Base-by-base conservation (phyloP, 2,329 filamentous ascomycete species). In the Pseudogymnoascus sp. region DNA sequence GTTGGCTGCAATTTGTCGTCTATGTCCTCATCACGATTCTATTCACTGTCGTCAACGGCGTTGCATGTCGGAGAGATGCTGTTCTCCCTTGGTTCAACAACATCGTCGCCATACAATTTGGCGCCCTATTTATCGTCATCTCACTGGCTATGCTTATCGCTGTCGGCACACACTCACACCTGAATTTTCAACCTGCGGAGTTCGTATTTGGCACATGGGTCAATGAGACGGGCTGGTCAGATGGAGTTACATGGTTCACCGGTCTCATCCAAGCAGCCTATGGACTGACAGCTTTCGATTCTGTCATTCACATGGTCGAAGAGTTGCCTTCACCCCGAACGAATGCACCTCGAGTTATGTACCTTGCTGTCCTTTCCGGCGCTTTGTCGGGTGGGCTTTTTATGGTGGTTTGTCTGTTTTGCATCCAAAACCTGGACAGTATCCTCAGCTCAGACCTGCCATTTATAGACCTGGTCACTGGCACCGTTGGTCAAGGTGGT, bases 251-350 rank as follows among this genome's bases (percentile, higher is more conserved):
- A n/a, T 84, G 80, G 79, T 83, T 84, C 64, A 77, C 78, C 0
- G 81, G 81, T 3, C 76, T 84, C 1, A 74, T 84, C 0, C 81
- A 84, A 64, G 77, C 79, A 1, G 81, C 81, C 0, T 84, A 83
- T 60, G 81, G 79, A 1, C 70, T 82, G 14, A 82, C 79, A 0
- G 81, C 81, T 1, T 83, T 84, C 64, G 81, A 84, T 65, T 79
- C 81, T 0, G 81, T 81, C 34, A 81, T 83, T 37, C 81, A 84
- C 67, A 77, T 84, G 74, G 78, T 81, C 2, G 81, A 84, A 64
- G 81, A 83, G 65, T 80, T 83, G 1, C 80, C 81, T 1, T 70
- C 74, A 3, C 80, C 81, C 1, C 71, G 79, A 30, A 76, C 71
- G 35, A 81, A 81, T 61, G 78, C 77, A 0, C 81, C 81, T 0